Base-by-base conservation (phyloP, 1,139 yeast species). In the Dujonia santamariae region DNA sequence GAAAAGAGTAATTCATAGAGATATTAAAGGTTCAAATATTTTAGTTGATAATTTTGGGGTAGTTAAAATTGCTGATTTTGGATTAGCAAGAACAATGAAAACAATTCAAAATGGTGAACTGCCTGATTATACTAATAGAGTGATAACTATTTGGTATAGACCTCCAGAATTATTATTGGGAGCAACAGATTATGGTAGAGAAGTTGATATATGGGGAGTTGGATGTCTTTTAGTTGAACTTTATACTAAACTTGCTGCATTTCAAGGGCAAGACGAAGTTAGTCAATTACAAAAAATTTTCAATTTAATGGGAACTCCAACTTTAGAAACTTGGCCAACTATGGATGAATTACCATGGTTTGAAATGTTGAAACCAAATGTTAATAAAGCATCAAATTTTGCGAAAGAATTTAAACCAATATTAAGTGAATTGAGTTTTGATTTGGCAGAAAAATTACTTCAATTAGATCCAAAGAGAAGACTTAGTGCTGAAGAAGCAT, bases 171-270 rank as follows among this genome's bases (percentile, higher is more conserved):
- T 92, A 28, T 63, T 92, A 28, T 59, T 92, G 36, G 98, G 98
- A 2, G 80, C 95, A 0, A 90, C 97, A 0, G 81, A 80, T 40
- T 92, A 92, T 59, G 94, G 94, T 0, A 66, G 90, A 29, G 96
- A 86, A 47, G 94, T 92, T 9, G 98, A 92, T 56, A 81, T 88
- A 43, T 92, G 98, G 98, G 97, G 98, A 0, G 82, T 88, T 44
- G 98, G 98, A 2, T 92, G 98, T 62, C 67, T 92, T 26, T 64
- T 92, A 40, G 72, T 88, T 19, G 98, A 92, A 53, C 59, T 92
- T 28, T 88, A 86, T 53, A 75, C 82, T 3, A 77, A 80, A 45
- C 61, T 63, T 21, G 95, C 98, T 0, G 67, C 83, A 1, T 92
- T 92, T 53, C 94, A 84, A 56, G 97, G 96, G 6, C 72, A 74